A percentile compares a stretch with the other conserved stretches of the same genome.
Evolutionary conservation across 805 yeast species (phyloP).

Genomic region (Lipomyces lipofer): DNA sequence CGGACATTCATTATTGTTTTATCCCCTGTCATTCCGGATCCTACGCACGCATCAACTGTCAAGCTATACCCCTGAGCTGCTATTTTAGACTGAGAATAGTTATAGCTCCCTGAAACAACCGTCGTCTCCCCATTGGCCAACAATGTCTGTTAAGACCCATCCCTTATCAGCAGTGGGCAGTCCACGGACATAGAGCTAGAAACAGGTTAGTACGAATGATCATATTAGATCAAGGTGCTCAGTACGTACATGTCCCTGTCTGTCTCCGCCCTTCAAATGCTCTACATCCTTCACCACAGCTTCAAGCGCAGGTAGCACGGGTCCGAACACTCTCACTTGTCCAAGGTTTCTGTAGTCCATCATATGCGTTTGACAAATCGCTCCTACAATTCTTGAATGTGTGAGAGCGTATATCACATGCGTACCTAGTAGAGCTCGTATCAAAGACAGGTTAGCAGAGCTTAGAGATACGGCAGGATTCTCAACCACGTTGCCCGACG

Average conservation of each 20-base stretch:
- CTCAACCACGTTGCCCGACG: not conserved
- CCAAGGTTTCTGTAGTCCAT: slow-evolving; percentile 37
- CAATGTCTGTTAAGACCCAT: slow-evolving; percentile 35
- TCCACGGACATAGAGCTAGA: slow-evolving; percentile 34
- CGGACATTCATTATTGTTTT: too few species aligned
- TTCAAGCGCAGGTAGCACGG: slow-evolving; percentile 38
- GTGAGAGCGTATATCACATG: slow-evolving; percentile 39
- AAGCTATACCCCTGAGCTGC: too few species aligned
- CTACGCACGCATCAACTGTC: too few species aligned
- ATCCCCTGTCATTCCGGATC: too few species aligned
- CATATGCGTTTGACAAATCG: slow-evolving; percentile 41
- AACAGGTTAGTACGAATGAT: not conserved
- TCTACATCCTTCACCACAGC: slow-evolving; percentile 34
- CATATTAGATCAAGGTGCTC: not conserved
- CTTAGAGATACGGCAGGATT: slow-evolving; percentile 25
- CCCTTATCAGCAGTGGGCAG: slow-evolving; percentile 29
- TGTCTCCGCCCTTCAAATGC: slow-evolving; percentile 29
- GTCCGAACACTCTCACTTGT: slow-evolving; percentile 33
- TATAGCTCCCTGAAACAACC: slow-evolving; percentile 35
- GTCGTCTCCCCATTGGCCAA: slow-evolving; percentile 35
- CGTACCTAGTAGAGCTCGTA: slow-evolving; percentile 42
- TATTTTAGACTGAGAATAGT: too few species aligned
- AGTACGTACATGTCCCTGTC: slow-evolving; percentile 31
- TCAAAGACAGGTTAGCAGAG: slow-evolving; percentile 31
- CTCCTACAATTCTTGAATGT: slow-evolving; percentile 37